These are phyloP conservation scores for Tetrastigma voinierianum DNA, from an alignment of 164 flowering plant genomes.

Conservation along the genomic window DNA sequence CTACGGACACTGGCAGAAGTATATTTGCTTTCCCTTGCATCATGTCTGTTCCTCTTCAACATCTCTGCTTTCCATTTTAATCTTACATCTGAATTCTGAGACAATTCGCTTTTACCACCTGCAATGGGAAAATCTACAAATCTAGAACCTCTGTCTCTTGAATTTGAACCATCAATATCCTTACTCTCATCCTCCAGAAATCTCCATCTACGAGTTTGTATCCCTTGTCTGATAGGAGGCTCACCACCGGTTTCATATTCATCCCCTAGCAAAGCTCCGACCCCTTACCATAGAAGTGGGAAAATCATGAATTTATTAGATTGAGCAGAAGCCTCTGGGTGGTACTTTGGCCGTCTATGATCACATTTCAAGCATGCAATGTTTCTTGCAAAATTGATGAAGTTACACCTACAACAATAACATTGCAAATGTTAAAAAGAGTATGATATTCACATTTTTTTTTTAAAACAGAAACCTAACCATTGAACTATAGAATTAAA, in stretches of 20 bases:
- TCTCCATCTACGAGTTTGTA: conserved; percentile 23
- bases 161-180: conserved; percentile 10
- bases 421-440: no score
- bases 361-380: conserved; percentile 75
- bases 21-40: conserved; percentile 2
- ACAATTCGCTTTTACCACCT: conserved; percentile 54
- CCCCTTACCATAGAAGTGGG: conserved; percentile 2
- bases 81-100: conserved; percentile 32
- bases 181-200: conserved; percentile 32
- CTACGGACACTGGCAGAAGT: conserved; percentile 9
- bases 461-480: not conserved
- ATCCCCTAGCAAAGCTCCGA: conserved; percentile 12
- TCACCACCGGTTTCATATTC: conserved; percentile 7
- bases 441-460: no score
- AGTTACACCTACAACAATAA: conserved; percentile 62
- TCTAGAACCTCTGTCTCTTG: conserved; percentile 13
- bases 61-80: conserved; percentile 54
- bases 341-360: conserved; percentile 63
- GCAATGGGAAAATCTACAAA: conserved; percentile 56
- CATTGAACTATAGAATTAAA: no score
- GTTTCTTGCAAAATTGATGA: conserved; percentile 74
- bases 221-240: conserved; percentile 14
- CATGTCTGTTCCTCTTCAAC: conserved; percentile 28
- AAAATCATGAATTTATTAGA: conserved; percentile 2
- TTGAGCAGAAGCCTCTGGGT: conserved; percentile 18